Base-by-base conservation (phyloP, 2,329 filamentous ascomycete genomes). In the Cladosporium cucumerinum region DNA sequence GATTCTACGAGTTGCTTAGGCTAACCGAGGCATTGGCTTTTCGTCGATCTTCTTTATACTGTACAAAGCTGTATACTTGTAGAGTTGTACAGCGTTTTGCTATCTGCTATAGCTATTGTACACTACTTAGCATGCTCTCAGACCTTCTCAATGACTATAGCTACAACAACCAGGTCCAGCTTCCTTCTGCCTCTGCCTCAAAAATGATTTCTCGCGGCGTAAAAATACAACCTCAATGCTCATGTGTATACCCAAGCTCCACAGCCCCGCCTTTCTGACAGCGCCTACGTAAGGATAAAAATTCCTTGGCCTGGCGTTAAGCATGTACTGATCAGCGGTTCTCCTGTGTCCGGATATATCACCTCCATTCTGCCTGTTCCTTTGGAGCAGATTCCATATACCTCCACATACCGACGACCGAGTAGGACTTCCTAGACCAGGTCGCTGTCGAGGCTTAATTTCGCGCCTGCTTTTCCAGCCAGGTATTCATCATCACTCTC, bases 351-450 rank as follows among this genome's bases (percentile, higher is more conserved):
- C 23, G 14, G 55, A 8, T 5, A 36, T 21, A 39, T 28, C 21
- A 30, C 30, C 55, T 58, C 25, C 55, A n/a, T 43, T 58, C 34
- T 43, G 55, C 55, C 54, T 57, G 21, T 34, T 57, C 32, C 21
- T 46, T 25, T 18, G 21, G 36, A 21, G 26, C 55, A 16, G n/a
- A 28, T 2, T 58, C 32, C 36, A 4, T 12, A 39, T 26, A 10
- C 23, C 55, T 46, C 55, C 55, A 58, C 55, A 58, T 58, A 28
- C 55, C 55, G 55, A 46, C 39, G 39, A 14, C 30, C 26, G 21
- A 30, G 5, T 26, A 28, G n/a, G 11, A 21, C 30, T 58, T 58
- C 26, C 21, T 52, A 61, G 16, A 52, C 58, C 14, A 61, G 58
- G 28, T 61, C 58, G 21, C 58, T 61, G 28, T 61, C 58, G 10